Base-by-base conservation (phyloP, 2,329 filamentous ascomycete genomes). In the Xylogone sp. region DNA sequence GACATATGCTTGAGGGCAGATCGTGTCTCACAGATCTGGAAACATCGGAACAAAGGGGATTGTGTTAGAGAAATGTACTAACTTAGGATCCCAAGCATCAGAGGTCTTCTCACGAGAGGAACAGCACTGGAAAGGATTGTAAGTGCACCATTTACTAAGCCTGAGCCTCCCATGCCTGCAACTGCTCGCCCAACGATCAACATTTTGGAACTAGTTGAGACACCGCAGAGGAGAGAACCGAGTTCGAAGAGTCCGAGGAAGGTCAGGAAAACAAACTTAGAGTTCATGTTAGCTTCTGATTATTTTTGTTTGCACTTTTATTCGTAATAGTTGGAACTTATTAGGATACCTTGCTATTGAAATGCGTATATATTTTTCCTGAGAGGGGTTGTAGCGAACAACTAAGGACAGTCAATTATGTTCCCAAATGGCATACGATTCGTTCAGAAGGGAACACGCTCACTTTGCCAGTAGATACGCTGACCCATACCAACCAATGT, bases 111-210 rank as follows among this genome's bases (percentile, higher is more conserved):
- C n/a, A n/a, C n/a, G n/a, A n/a, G n/a, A 22, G 13, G 59, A 48
- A 7, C 60, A 58, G 21, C 56, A 68, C 56, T 47, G 69, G 70
- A 69, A 46, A 80, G 68, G 29, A 82, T 78, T 6, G 70, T 79
- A 57, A 82, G 64, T 2, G 68, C 68, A 0, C 79, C 80, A 16
- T 73, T 78, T 53, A 74, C 69, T 2, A 83, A 56, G 0, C 75
- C 81, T 0, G 78, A 72, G 1, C 70, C 70, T 1, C 81, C 81
- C 0, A 75, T 56, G 0, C 81, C 81, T 0, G 79, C 75, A 2
- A 83, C 65, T 2, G 76, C 76, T 5, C 80, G 71, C 2, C 79
- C 79, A 3, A 75, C 62, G 49, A 84, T 83, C 47, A 84, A 72
- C 69, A 77, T 77, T 0, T 65, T 58, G 0, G 76, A 78, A 13